These are phyloP conservation scores for Trametes polyzona DNA, from an alignment of 1,284 basidiomycete genomes.

Conservation along the genomic window DNA sequence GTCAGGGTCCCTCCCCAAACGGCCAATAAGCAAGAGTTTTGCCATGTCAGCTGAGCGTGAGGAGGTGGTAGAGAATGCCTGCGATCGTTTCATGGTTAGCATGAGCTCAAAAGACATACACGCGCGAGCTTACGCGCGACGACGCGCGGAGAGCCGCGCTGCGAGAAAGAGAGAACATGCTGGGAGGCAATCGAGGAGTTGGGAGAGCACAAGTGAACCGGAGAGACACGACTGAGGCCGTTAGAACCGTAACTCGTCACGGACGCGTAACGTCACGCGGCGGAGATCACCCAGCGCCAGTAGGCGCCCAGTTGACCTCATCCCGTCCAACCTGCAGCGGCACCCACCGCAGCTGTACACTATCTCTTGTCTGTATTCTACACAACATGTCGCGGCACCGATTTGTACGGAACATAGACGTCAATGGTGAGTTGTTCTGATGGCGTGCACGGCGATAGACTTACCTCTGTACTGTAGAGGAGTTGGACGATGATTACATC, in stretches of 20 bases:
- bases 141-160: conserved; percentile 45
- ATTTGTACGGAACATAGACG: conserved; percentile 86
- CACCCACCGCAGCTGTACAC: conserved; percentile 1
- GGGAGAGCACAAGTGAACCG: not conserved
- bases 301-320: conserved; percentile 16
- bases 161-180: conserved; percentile 56
- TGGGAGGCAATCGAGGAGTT: not conserved
- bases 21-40: conserved; percentile 77
- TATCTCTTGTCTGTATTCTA: conserved; percentile 16
- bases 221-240: no score
- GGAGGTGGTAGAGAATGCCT: conserved; percentile 73
- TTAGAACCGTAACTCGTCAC: conserved; percentile 15
- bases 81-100: not conserved
- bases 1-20: conserved; percentile 73
- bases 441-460: conserved; percentile 13
- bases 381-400: conserved; percentile 85
- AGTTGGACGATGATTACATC: conserved; percentile 73
- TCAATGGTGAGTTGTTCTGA: conserved; percentile 62
- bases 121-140: conserved; percentile 48
- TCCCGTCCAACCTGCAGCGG: conserved; percentile 6
- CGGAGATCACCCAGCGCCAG: not conserved
- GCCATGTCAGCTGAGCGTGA: conserved; percentile 63
- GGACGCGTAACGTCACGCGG: conserved; percentile 14
- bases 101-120: not conserved
- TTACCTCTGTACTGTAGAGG: conserved; percentile 53